phyloP scores from a whole-genome alignment of 2,329 filamentous ascomycete species.

The Ascochyta koolunga region DNA sequence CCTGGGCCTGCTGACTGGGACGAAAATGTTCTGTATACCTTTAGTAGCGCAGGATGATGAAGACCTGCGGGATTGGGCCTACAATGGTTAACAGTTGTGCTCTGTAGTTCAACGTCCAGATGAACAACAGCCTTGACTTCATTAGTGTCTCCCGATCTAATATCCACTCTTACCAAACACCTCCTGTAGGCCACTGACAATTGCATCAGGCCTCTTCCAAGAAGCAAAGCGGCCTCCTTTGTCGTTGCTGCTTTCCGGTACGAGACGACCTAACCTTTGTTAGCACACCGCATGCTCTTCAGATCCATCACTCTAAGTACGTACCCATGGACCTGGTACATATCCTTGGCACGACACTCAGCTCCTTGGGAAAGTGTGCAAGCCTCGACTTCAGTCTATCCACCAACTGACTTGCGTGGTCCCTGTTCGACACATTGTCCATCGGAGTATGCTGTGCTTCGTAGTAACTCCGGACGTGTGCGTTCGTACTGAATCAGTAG shows the following conservation, averaged over 20 bases:
- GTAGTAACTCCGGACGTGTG: slow-evolving; percentile 74
- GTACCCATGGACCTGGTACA: slow-evolving; percentile 65
- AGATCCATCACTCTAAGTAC: slow-evolving; percentile 1
- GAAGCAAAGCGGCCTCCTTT: slow-evolving; percentile 68
- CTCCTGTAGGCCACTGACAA: slow-evolving; percentile 60
- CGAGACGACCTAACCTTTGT: slow-evolving; percentile 52
- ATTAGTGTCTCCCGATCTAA: background rate
- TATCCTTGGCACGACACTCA: slow-evolving; percentile 59
- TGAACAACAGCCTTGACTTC: background rate
- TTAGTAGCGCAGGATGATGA: too few species aligned
- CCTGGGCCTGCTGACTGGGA: too few species aligned
- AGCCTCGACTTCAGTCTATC: slow-evolving; percentile 58
- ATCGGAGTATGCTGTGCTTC: slow-evolving; percentile 59
- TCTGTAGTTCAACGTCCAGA: background rate
- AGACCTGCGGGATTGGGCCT: too few species aligned
- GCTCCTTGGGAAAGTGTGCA: slow-evolving; percentile 64
- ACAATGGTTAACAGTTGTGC: too few species aligned
- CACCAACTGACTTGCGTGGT: slow-evolving; percentile 51
- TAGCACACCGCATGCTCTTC: background rate
- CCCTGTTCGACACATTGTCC: slow-evolving; percentile 33
- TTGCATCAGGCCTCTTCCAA: slow-evolving; percentile 61
- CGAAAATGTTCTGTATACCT: too few species aligned
- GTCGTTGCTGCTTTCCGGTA: slow-evolving; percentile 60
- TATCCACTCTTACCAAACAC: slow-evolving; percentile 62
- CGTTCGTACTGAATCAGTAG: slow-evolving; percentile 72